Base-by-base conservation (phyloP, 352 stramenopile species). In the Blastocystis sp. region DNA sequence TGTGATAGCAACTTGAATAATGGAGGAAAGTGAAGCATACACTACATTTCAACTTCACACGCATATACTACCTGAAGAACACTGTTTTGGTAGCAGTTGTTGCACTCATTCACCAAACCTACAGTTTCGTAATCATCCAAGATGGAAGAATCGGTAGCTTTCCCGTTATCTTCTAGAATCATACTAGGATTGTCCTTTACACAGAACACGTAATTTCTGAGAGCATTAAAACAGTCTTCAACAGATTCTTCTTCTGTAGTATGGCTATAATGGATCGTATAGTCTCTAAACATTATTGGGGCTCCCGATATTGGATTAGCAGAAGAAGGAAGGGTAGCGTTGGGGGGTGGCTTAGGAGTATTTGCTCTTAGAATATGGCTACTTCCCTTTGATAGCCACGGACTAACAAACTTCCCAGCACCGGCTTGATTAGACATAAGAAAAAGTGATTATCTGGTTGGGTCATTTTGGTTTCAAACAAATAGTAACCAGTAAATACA, bases 21-120 rank as follows among this genome's bases (percentile, higher is more conserved):
- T 16, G 73, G 56, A 53, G 73, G 73, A n/a, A 13, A 69, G 16
- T 85, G 73, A 39, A 85, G 53, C 37, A 85, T 24, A 47, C 73
- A 85, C 73, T 85, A 85, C n/a, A 18, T 39, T 37, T 41, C n/a
- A 65, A n/a, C 13, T 5, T 4, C 5, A 68, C 26, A 47, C 16
- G 45, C 8, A 39, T 47, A n/a, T 1, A 68, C 4, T 68, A 85
- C 73, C 50, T 85, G 73, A 6, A 85, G 7, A 16, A 85, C 56
- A 11, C 73, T 85, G 69, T 85, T 85, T 30, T 85, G 73, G 16
- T 85, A 85, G 26, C 73, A 85, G 26, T 85, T 53, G 41, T 85
- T 85, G 8, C 73, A 50, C 16, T 85, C 73, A 30, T 85, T 85
- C 7, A 53, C 53, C 30, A 85, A 69, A 24, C 73, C 73, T 53